These are phyloP conservation scores for Aspergillus diversus DNA, from an alignment of 495 filamentous ascomycete species.

Conservation along the genomic window DNA sequence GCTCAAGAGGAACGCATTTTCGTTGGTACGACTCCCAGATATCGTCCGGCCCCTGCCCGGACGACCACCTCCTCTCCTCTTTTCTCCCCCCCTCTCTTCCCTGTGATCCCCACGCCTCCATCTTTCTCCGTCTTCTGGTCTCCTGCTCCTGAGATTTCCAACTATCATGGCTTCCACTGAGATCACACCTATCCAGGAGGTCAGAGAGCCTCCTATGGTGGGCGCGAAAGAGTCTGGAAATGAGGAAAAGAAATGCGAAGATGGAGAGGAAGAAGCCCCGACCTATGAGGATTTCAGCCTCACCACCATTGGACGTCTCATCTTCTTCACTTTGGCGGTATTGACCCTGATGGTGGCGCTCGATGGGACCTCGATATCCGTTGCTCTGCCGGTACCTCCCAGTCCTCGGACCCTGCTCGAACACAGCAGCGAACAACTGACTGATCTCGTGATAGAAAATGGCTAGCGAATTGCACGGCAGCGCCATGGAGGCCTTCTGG, in stretches of 20 bases:
- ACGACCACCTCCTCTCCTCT: background rate
- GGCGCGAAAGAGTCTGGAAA: background rate
- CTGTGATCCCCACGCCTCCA: no score
- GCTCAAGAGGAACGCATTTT: background rate
- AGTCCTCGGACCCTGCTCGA: background rate
- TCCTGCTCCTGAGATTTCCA: slow-evolving; percentile 2
- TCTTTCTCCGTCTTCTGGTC: background rate
- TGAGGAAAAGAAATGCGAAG: background rate
- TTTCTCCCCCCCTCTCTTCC: background rate
- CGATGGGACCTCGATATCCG: slow-evolving; percentile 69
- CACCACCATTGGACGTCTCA: slow-evolving; percentile 12
- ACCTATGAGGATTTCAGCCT: slow-evolving; percentile 21
- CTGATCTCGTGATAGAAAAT: slow-evolving; percentile 15
- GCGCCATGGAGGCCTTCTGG: slow-evolving; percentile 58
- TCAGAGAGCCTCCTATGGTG: background rate
- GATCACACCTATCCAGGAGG: slow-evolving; percentile 10
- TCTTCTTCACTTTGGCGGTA: slow-evolving; percentile 57
- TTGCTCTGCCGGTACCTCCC: slow-evolving; percentile 64
- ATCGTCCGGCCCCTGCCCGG: background rate
- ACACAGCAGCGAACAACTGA: background rate
- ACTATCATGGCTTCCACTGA: slow-evolving; percentile 9
- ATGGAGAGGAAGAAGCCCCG: background rate
- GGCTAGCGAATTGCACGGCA: slow-evolving; percentile 42
- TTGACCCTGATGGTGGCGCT: slow-evolving; percentile 66
- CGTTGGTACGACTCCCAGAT: background rate